Percentiles rank a stretch among this genome's conserved stretches.
phyloP scores from a whole-genome alignment of 1,284 basidiomycete species.

The Lentinus polychrous region DNA sequence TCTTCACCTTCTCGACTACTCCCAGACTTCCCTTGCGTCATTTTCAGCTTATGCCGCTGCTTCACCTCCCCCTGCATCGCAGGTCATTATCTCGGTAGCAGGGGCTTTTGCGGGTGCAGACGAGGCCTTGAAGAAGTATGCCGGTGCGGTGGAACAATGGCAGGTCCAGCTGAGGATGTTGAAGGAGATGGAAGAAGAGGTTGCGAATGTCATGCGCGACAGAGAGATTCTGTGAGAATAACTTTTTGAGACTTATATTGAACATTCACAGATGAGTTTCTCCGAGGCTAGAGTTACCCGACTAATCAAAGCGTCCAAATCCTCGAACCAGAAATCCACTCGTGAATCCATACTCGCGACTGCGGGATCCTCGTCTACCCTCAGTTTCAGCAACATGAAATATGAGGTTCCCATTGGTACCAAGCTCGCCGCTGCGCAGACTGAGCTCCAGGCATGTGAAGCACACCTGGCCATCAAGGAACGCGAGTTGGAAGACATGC shows the following conservation, averaged over 20 bases:
- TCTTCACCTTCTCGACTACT: slow-evolving; percentile 44
- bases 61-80: slow-evolving; percentile 48
- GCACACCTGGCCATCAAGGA: slow-evolving; percentile 63
- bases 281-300: slow-evolving; percentile 53
- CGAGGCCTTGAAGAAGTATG: slow-evolving; percentile 59
- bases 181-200: slow-evolving; percentile 54
- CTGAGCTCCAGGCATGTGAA: slow-evolving; percentile 74
- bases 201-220: slow-evolving; percentile 61
- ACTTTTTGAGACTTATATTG: neutral
- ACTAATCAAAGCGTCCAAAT: slow-evolving; percentile 68
- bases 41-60: slow-evolving; percentile 69
- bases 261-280: slow-evolving; percentile 1
- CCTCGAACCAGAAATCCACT: slow-evolving; percentile 32
- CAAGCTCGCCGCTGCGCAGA: slow-evolving; percentile 61
- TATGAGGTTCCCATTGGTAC: slow-evolving; percentile 26
- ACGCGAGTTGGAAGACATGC: slow-evolving; percentile 45
- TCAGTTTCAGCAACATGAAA: slow-evolving; percentile 29
- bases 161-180: slow-evolving; percentile 51
- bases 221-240: slow-evolving; percentile 67
- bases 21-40: slow-evolving; percentile 55
- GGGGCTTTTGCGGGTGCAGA: slow-evolving; percentile 54
- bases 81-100: slow-evolving; percentile 53
- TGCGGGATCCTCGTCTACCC: slow-evolving; percentile 23
- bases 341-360: slow-evolving; percentile 36
- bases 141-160: slow-evolving; percentile 55